Conservation (phyloP, 2,329 filamentous ascomycete genomes). For the Diaporthe destruens region DNA sequence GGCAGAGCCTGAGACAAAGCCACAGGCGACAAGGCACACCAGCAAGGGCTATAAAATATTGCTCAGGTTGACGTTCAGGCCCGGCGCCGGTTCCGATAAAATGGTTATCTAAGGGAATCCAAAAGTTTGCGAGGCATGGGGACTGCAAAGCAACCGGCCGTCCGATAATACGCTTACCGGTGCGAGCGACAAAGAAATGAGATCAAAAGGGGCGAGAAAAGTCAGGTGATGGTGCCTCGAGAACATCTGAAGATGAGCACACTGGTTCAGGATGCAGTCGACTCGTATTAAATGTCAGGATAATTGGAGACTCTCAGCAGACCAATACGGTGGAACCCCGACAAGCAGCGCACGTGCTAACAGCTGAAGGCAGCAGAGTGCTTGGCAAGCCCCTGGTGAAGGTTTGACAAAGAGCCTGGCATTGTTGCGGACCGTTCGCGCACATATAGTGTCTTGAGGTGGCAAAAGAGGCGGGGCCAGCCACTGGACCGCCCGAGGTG, state of each 20-base stretch:
- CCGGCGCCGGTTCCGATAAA: background rate
- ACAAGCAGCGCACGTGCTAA: constrained; percentile 1
- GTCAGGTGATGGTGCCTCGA: background rate
- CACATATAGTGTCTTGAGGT: background rate
- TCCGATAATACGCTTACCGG: background rate
- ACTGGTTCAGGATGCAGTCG: background rate
- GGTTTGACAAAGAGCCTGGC: background rate
- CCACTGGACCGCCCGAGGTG: background rate
- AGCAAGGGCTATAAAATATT: background rate
- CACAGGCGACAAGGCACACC: background rate
- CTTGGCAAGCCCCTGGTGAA: background rate
- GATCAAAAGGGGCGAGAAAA: background rate
- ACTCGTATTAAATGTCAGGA: background rate
- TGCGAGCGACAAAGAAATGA: background rate
- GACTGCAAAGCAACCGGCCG: background rate
- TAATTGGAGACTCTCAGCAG: constrained; percentile 1
- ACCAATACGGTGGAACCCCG: constrained; percentile 7
- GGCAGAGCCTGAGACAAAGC: background rate
- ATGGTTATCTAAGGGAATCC: background rate
- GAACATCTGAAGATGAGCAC: constrained; percentile 5
- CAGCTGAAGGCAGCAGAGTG: constrained; percentile 1
- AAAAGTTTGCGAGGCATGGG: background rate
- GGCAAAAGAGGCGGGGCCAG: background rate
- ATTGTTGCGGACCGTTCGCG: background rate
- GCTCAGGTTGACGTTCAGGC: background rate